Evolutionary conservation across 2,329 filamentous ascomycete species (phyloP).

Genomic region (Aspergillus pseudoterreus): DNA sequence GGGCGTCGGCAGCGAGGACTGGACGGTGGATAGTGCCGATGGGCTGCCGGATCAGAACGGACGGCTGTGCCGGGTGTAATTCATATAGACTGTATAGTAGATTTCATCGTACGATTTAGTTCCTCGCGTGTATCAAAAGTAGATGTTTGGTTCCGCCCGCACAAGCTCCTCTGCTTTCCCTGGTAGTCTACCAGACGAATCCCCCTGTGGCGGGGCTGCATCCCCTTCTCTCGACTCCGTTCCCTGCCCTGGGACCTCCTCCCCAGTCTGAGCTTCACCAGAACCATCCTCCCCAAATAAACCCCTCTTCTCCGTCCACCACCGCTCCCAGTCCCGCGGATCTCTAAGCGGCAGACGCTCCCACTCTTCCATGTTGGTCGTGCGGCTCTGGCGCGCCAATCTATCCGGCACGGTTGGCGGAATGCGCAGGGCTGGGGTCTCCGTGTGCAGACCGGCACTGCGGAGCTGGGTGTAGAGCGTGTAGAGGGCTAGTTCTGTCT

Average conservation of each 20-base stretch:
- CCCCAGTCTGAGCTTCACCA: background rate
- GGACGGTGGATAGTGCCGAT: constrained; percentile 36
- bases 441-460: background rate
- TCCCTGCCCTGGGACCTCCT: background rate
- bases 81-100: background rate
- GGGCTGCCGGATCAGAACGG: constrained; percentile 33
- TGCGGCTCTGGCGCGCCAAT: background rate
- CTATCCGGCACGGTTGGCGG: background rate
- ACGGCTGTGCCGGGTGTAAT: constrained; percentile 36
- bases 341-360: background rate
- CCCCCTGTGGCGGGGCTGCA: background rate
- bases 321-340: constrained; percentile 2
- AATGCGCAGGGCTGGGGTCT: background rate
- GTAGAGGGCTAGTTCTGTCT: constrained; percentile 27
- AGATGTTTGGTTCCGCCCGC: background rate
- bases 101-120: background rate
- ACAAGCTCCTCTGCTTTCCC: constrained; percentile 1
- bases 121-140: background rate
- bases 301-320: constrained; percentile 1
- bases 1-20: constrained; percentile 54
- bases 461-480: constrained; percentile 13
- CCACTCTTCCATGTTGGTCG: constrained; percentile 6
- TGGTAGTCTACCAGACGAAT: background rate
- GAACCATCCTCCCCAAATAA: background rate
- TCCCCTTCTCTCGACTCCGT: background rate